Evolutionary conservation across 257 asterid species (phyloP).

Genomic region (Striga asiatica): DNA sequence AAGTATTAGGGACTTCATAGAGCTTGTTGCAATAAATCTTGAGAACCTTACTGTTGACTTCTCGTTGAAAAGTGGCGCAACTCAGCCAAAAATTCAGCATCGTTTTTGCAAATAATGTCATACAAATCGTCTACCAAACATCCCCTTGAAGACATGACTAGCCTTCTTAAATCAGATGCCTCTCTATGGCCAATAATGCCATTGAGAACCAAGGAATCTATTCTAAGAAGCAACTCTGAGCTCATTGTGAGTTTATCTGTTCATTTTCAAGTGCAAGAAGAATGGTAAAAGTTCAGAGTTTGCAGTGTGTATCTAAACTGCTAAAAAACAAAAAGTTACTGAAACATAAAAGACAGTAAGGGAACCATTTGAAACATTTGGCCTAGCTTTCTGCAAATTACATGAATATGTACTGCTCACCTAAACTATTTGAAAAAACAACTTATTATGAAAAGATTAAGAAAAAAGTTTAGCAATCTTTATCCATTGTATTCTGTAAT

Average conservation of each 20-base stretch:
- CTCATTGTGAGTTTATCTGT: constrained; percentile 42
- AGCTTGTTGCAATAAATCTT: constrained; percentile 9
- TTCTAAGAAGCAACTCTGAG: constrained; percentile 63
- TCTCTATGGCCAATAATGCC: constrained; percentile 48
- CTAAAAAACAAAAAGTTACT: background rate
- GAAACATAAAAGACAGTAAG: background rate
- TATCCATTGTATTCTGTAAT: background rate
- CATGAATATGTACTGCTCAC: background rate
- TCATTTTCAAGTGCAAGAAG: constrained; percentile 10
- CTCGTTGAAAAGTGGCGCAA: constrained; percentile 40
- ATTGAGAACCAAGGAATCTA: constrained; percentile 69
- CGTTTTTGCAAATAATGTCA: constrained; percentile 30
- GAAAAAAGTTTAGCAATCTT: background rate
- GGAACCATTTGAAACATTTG: background rate
- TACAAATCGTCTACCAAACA: constrained; percentile 36
- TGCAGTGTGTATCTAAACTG: background rate
- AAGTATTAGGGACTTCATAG: background rate
- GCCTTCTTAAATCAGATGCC: constrained; percentile 62
- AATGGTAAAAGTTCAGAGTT: constrained; percentile 9
- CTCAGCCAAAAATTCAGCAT: constrained; percentile 50
- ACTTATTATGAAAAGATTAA: background rate
- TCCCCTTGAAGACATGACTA: constrained; percentile 40
- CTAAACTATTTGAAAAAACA: background rate
- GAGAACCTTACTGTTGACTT: constrained; percentile 36
- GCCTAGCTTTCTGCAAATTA: constrained; percentile 1